These are phyloP conservation scores for Licmophora abbreviata DNA, from an alignment of 108 stramenopile species.

Conservation along the genomic window DNA sequence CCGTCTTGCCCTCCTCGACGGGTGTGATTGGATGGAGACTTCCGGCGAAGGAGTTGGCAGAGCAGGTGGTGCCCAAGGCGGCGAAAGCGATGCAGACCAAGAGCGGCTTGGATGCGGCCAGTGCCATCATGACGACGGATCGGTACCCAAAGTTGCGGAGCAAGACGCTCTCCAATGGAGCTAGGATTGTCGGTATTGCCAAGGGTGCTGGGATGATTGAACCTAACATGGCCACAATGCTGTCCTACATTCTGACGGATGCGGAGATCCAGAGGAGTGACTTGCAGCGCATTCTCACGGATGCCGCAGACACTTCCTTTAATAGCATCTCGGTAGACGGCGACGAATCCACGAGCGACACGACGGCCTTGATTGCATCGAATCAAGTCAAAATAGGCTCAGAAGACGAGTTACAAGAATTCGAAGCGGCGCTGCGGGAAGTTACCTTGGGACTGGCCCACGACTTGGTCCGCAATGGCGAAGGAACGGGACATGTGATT, in stretches of 20 bases:
- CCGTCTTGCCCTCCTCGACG: conserved; percentile 86
- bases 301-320: conserved; percentile 73
- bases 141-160: conserved; percentile 78
- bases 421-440: conserved; percentile 65
- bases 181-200: conserved; percentile 73
- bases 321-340: conserved; percentile 95
- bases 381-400: conserved; percentile 43
- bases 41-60: conserved; percentile 81
- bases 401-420: conserved; percentile 52
- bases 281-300: conserved; percentile 66
- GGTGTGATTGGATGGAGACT: conserved; percentile 98
- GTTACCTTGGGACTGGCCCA: conserved; percentile 77
- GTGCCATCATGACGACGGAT: conserved; percentile 84
- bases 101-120: conserved; percentile 76
- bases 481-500: conserved; percentile 97
- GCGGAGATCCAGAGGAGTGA: conserved; percentile 54
- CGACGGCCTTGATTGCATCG: conserved; percentile 78
- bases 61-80: conserved; percentile 71
- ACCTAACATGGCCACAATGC: conserved; percentile 97
- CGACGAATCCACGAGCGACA: conserved; percentile 93
- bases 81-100: conserved; percentile 63
- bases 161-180: conserved; percentile 73
- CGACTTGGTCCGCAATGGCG: conserved; percentile 97
- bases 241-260: conserved; percentile 93
- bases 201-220: conserved; percentile 99